These are phyloP conservation scores for Ophiocordyceps robertsii DNA, from an alignment of 2,329 filamentous ascomycete genomes.

Conservation along the genomic window DNA sequence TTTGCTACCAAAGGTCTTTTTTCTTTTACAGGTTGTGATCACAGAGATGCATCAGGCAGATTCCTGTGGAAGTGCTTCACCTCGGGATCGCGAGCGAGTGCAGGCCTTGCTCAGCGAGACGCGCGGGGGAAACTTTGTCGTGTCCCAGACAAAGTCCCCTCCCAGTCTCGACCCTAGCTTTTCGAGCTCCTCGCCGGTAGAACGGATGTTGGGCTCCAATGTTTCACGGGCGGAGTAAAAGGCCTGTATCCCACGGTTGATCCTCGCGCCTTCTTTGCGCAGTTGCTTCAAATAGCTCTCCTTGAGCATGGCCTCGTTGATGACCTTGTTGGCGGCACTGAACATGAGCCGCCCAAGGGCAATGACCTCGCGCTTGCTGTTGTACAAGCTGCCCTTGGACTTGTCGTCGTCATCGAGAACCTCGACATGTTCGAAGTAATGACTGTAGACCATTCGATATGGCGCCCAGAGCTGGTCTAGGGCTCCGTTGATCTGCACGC, in stretches of 20 bases:
- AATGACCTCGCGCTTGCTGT: conserved; percentile 26
- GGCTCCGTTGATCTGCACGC: conserved; percentile 34
- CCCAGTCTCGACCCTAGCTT: conserved; percentile 3
- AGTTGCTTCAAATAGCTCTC: conserved; percentile 19
- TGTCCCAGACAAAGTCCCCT: conserved; percentile 20
- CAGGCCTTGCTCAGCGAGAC: background rate
- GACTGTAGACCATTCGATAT: conserved; percentile 25
- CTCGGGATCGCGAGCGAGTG: too few relatives aligned
- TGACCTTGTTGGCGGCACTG: conserved; percentile 28
- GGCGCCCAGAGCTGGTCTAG: conserved; percentile 37
- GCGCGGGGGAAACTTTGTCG: conserved; percentile 6
- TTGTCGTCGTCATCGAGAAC: conserved; percentile 5
- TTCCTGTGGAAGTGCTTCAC: too few relatives aligned
- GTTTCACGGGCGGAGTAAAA: conserved; percentile 21
- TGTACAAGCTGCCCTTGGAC: conserved; percentile 15
- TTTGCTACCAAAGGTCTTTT: too few relatives aligned
- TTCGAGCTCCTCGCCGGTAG: background rate
- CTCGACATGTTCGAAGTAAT: conserved; percentile 15
- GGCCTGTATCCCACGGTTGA: conserved; percentile 22
- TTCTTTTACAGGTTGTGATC: too few relatives aligned
- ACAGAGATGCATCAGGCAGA: too few relatives aligned
- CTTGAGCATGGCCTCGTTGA: conserved; percentile 25
- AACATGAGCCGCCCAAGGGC: conserved; percentile 32
- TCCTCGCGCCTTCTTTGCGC: conserved; percentile 16
- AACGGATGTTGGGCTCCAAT: conserved; percentile 17